phyloP scores from a whole-genome alignment of 768 basidiomycete species.

The Ramaria sp. region DNA sequence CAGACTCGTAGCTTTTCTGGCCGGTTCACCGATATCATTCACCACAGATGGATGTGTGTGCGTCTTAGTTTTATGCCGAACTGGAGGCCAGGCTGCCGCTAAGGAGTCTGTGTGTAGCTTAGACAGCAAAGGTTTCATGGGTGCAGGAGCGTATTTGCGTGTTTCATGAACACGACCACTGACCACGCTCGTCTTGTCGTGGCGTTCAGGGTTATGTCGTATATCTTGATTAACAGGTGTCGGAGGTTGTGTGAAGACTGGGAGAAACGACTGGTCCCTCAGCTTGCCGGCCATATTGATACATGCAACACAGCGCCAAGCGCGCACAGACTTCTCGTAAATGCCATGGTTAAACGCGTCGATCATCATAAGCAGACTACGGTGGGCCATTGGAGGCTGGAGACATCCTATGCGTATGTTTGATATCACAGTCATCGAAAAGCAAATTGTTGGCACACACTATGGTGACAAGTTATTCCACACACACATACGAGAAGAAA shows the following conservation, averaged over 20 bases:
- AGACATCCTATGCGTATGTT: not conserved
- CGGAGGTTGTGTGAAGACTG: not conserved
- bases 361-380: conserved; percentile 2
- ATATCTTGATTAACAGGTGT: not conserved
- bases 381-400: not conserved
- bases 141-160: not conserved
- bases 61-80: not conserved
- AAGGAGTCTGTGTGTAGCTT: not conserved
- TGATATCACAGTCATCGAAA: not conserved
- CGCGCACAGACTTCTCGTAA: not conserved
- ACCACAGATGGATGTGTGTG: not conserved
- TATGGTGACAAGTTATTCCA: conserved; percentile 1
- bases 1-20: not conserved
- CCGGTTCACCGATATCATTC: not conserved
- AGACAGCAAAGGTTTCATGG: not conserved
- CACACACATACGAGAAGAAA: conserved; percentile 3
- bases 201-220: not conserved
- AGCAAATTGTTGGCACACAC: not conserved
- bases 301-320: conserved; percentile 3
- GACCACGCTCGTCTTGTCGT: not conserved
- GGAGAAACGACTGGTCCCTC: not conserved
- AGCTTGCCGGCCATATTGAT: not conserved
- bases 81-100: not conserved
- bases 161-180: not conserved
- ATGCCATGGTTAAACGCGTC: not conserved